Base-by-base conservation (phyloP, 306 rosid species). In the Spatholobus suberectus region DNA sequence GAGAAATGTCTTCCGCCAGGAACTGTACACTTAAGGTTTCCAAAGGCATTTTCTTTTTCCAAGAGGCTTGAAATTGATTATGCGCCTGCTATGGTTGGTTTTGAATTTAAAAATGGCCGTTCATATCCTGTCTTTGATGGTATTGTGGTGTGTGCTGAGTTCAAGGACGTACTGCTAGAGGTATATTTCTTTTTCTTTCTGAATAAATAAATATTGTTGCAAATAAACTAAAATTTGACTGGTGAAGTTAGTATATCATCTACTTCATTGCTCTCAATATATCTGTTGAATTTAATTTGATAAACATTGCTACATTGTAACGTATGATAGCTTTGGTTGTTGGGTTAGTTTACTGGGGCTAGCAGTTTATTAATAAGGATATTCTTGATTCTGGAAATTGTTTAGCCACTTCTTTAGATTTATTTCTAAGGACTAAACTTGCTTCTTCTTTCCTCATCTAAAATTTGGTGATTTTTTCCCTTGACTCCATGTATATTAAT, bases 1-100 rank as follows among this genome's bases (percentile, higher is more conserved):
- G 97, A 95, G 88, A 95, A 95, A 83, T 95, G 99, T 82, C 99
- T 95, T 81, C 98, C 99, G 6, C 97, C 93, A 3, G 99, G 99
- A 57, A 95, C 97, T 8, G 92, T 92, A 85, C 96, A 95, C 82
- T 87, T 95, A 55, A 86, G 91, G 82, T 89, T 92, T 75, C 97
- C 94, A 4, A 89, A 90, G 89, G 91, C 93, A 23, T 90, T 87
- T 88, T 49, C 77, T 44, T 87, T 92, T 84, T 98, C 99, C 81
- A 92, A 85, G 92, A 90, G 88, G 89, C 90, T 95, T 68, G 97
- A 87, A 85, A 92, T 95, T 55, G 99, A 95, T 87, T 95, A 89
- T 78, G 99, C 99, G 1, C 93, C 98, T 29, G 99, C 99, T 65
- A 89, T 95, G 96, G 94, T 95, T 85, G 99, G 97, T 79, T 95